phyloP scores from a whole-genome alignment of 495 filamentous ascomycete species.

The Podospora appendiculata region DNA sequence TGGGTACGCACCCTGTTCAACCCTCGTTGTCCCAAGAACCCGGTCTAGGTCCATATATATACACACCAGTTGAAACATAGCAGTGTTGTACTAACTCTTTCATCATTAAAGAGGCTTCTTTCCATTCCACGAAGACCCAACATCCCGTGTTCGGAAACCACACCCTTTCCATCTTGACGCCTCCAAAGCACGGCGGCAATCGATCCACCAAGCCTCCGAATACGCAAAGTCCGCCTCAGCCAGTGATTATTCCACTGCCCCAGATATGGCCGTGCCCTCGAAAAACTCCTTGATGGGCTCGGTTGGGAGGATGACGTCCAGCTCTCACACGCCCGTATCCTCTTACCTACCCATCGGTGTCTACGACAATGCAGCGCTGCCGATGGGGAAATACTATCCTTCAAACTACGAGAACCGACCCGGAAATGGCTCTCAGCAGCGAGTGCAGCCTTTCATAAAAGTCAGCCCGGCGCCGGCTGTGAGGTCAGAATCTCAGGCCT shows the following conservation, averaged over 20 bases:
- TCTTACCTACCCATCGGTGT: conserved; percentile 35
- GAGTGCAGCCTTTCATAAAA: conserved; percentile 10
- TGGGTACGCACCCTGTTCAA: conserved; percentile 30
- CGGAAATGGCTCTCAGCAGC: neutral
- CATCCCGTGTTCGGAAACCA: conserved; percentile 25
- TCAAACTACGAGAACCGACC: conserved; percentile 38
- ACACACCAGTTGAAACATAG: neutral
- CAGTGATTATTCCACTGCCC: too few relatives aligned
- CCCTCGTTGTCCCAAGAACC: neutral
- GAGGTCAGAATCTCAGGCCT: conserved; percentile 22
- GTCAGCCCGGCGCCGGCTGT: conserved; percentile 2
- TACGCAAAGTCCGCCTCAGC: conserved; percentile 4
- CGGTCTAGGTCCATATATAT: neutral
- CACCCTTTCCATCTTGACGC: conserved; percentile 34
- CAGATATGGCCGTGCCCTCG: too few relatives aligned
- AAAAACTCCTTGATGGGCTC: neutral
- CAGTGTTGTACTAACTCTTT: neutral
- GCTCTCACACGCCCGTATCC: conserved; percentile 25
- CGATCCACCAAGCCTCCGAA: conserved; percentile 21
- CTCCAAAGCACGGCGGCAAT: conserved; percentile 25
- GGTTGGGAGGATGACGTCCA: conserved; percentile 3
- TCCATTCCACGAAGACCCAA: conserved; percentile 41
- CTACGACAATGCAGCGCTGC: conserved; percentile 26
- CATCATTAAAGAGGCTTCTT: conserved; percentile 37
- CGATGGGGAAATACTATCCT: conserved; percentile 49